phyloP scores from a whole-genome alignment of 1,139 yeast species.

The Saccharomyces hybrid region DNA sequence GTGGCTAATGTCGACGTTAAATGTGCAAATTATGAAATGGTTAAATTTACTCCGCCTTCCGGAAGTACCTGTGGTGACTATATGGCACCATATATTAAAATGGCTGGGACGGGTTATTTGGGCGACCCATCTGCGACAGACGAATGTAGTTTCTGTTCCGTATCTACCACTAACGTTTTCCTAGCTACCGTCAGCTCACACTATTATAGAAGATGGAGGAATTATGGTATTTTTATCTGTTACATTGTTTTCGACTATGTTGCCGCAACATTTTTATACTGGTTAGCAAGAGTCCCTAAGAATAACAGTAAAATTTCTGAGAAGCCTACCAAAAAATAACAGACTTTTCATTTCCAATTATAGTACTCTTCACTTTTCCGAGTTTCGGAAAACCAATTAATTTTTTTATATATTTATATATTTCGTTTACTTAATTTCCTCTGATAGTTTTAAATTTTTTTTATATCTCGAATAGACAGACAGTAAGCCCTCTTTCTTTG shows the following conservation, averaged over 20 bases:
- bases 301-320: background rate
- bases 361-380: background rate
- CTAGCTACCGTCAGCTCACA: conserved; percentile 38
- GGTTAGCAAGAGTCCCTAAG: conserved; percentile 72
- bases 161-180: conserved; percentile 44
- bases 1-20: conserved; percentile 43
- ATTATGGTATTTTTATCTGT: conserved; percentile 48
- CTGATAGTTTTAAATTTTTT: no score
- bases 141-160: conserved; percentile 47
- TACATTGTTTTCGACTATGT: conserved; percentile 42
- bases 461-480: no score
- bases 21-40: conserved; percentile 43
- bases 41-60: conserved; percentile 40
- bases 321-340: background rate
- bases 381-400: no score
- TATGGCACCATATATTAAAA: conserved; percentile 38
- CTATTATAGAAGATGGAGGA: conserved; percentile 56
- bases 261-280: conserved; percentile 51
- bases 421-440: no score
- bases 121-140: conserved; percentile 37
- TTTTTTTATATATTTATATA: no score
- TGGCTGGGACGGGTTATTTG: conserved; percentile 51
- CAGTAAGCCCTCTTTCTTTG: no score
- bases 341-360: background rate
- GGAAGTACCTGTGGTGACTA: conserved; percentile 49